phyloP scores from a whole-genome alignment of 2,329 filamentous ascomycete genomes.

The Beauveria asiatica region DNA sequence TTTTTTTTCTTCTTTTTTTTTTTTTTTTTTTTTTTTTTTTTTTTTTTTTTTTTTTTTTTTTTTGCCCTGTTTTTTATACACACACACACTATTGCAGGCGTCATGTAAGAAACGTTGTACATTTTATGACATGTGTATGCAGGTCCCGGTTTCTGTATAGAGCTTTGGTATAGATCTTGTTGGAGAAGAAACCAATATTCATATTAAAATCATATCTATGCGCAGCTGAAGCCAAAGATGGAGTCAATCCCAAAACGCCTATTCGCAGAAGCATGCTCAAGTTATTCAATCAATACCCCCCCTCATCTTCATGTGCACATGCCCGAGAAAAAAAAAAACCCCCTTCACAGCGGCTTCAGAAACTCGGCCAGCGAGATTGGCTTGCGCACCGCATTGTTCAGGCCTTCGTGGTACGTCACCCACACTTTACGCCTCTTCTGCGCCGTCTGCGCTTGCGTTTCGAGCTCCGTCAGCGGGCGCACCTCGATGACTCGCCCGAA shows the following conservation, averaged over 20 bases:
- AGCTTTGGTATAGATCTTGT: neutral
- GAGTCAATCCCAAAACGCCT: neutral
- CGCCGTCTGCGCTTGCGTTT: constrained; percentile 30
- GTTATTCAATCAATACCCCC: neutral
- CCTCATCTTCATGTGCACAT: neutral
- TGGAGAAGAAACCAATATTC: neutral
- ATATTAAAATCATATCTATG: neutral
- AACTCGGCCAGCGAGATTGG: constrained; percentile 76
- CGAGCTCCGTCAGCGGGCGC: constrained; percentile 30
- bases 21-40: too few species aligned
- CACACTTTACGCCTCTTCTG: constrained; percentile 58
- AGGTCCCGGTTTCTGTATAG: neutral
- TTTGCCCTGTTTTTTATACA: neutral
- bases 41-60: too few species aligned
- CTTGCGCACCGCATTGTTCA: constrained; percentile 87
- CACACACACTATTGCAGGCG: neutral
- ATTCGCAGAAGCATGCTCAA: neutral
- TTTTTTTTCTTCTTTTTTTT: too few species aligned
- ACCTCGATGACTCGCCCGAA: constrained; percentile 65
- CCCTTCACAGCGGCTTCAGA: constrained; percentile 50
- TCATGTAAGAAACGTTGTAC: neutral
- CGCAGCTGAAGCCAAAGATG: neutral
- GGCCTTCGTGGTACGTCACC: constrained; percentile 84
- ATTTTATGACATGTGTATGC: neutral
- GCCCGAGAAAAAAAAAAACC: neutral